Evolutionary conservation across 1,284 basidiomycete species (phyloP).

Genomic region (Golubevia pallescens): DNA sequence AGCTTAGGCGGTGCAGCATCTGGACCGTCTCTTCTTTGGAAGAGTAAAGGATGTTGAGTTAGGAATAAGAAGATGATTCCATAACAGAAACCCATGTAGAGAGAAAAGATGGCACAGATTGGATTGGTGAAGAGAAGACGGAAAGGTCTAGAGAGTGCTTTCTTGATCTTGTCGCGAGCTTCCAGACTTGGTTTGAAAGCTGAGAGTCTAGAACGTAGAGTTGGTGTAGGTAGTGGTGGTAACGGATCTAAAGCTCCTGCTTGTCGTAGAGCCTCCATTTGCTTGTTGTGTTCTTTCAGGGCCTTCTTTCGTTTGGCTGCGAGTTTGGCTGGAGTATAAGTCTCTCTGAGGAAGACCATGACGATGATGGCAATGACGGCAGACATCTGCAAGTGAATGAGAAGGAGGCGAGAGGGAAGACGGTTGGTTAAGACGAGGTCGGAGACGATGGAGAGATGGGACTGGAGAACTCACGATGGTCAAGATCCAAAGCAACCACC

Average conservation of each 20-base stretch:
- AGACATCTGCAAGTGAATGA: constrained; percentile 11
- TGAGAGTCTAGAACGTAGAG: not conserved
- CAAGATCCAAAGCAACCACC: constrained; percentile 38
- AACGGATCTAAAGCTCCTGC: not conserved
- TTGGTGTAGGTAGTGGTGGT: not conserved
- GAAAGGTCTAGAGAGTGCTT: constrained; percentile 65
- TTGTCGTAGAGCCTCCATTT: constrained; percentile 7
- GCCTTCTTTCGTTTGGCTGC: constrained; percentile 18
- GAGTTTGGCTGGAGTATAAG: constrained; percentile 42
- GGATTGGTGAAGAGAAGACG: constrained; percentile 65
- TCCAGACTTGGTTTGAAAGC: constrained; percentile 15
- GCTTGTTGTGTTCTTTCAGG: constrained; percentile 5
- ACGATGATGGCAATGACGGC: constrained; percentile 14
- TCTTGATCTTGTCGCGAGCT: constrained; percentile 19
- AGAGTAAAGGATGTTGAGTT: constrained; percentile 65
- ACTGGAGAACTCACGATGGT: constrained; percentile 26
- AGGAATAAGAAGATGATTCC: constrained; percentile 66
- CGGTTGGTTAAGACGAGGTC: not conserved
- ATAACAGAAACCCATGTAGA: constrained; percentile 67
- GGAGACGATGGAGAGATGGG: not conserved
- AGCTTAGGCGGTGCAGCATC: constrained; percentile 55
- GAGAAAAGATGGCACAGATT: constrained; percentile 65
- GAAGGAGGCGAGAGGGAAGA: constrained; percentile 17
- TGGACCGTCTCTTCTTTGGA: constrained; percentile 37
- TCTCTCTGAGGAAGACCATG: constrained; percentile 30